These are phyloP conservation scores for Penicillium expansum DNA, from an alignment of 2,329 filamentous ascomycete genomes.

Conservation along the genomic window DNA sequence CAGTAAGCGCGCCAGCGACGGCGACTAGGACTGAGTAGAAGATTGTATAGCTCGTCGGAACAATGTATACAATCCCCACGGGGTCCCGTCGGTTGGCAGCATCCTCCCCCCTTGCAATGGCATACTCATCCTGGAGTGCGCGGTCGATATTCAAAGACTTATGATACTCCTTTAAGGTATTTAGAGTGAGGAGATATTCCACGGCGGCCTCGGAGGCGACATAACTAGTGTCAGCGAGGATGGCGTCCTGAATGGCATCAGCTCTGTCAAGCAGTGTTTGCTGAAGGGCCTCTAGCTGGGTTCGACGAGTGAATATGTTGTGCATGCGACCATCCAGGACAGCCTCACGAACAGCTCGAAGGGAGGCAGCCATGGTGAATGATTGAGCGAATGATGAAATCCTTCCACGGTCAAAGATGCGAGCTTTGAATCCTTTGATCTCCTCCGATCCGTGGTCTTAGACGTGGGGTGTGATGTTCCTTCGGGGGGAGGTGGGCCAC, in stretches of 20 bases:
- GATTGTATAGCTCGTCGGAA: constrained; percentile 48
- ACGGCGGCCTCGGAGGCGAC: constrained; percentile 34
- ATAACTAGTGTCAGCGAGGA: constrained; percentile 31
- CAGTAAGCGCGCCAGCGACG: constrained; percentile 48
- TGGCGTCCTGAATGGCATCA: constrained; percentile 31
- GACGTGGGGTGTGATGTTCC: neutral
- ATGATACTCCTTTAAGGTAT: constrained; percentile 29
- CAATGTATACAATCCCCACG: constrained; percentile 44
- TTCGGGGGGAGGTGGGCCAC: neutral
- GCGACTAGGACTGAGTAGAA: constrained; percentile 49
- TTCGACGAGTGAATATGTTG: constrained; percentile 40
- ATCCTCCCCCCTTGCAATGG: constrained; percentile 23
- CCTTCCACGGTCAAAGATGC: neutral
- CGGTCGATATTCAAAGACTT: constrained; percentile 17
- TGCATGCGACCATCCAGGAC: constrained; percentile 39
- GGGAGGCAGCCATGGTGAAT: neutral
- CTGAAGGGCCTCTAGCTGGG: constrained; percentile 41
- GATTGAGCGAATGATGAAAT: neutral
- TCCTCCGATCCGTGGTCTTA: neutral
- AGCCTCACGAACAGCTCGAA: neutral
- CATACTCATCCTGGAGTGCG: constrained; percentile 25
- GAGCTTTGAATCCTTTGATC: neutral
- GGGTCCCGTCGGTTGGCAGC: constrained; percentile 14
- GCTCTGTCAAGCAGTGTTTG: constrained; percentile 28
- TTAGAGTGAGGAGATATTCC: constrained; percentile 27